Evolutionary conservation across 2,329 filamentous ascomycete genomes (phyloP), one percentile per base, ranked within the genome.

Genomic region (Helotiales sp.): DNA sequence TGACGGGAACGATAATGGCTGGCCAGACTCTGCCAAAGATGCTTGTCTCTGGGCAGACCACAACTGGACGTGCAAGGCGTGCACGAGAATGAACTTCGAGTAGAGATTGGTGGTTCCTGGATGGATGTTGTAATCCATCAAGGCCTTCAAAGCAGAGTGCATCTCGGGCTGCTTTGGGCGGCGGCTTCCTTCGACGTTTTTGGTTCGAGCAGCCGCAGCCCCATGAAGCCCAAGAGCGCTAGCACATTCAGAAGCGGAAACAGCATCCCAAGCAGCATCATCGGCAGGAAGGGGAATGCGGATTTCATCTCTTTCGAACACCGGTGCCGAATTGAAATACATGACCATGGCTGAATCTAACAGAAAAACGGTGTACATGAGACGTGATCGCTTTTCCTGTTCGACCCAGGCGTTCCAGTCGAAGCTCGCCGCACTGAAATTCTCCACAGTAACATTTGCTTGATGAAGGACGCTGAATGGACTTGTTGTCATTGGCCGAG

Each of bases 201-300:
- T 76, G 24, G 74, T 74, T n/a, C 70, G 75, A 40, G 86, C 84
- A 19, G 79, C 77, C 12, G 79, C 75, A 1, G 78, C 70, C 3
- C 88, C 87, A 55, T 81, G 76, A 1, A 91, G 71, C 4, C 87
- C 87, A 3, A 91, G 74, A 6, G 86, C 84, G 61, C 83, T 78
- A 22, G 84, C 85, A 69, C 88, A 91, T 34, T 85, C 81, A 15
- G 79, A 71, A 5, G 77, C 72, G 36, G 78, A 81, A 30, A 74
- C 76, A 3, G 88, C 88, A 64, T 91, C 88, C 88, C 88, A 91
- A 2, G 85, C 84, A 15, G 85, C 86, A 71, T 91, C 89, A 65
- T 91, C 88, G 13, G 83, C 81, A 8, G 89, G 88, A 5, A 92
- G 74, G n/a, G 87, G 86, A 34, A 91, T 71, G 29, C 79, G 77